Conservation (phyloP, 1,284 basidiomycete genomes). For the Athelia sp. region DNA sequence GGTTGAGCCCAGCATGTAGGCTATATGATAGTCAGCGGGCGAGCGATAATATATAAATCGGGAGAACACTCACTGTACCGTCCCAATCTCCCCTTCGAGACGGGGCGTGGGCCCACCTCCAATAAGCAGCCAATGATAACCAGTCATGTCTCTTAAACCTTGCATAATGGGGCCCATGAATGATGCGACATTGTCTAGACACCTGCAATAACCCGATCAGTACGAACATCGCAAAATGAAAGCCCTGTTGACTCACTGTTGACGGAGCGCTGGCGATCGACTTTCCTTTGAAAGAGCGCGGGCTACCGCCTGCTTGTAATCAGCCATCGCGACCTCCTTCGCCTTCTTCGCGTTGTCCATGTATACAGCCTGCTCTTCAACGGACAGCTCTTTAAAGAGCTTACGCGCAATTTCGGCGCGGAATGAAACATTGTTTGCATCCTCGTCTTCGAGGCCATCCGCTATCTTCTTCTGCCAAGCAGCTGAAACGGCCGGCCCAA, state of each 20-base stretch:
- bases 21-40: not conserved
- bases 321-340: not conserved
- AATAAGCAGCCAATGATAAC: not conserved
- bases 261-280: conserved; percentile 6
- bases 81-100: not conserved
- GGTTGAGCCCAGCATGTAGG: not conserved
- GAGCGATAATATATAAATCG: not conserved
- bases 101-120: not conserved
- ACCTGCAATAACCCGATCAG: not conserved
- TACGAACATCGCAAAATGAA: not conserved
- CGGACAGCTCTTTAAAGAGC: conserved; percentile 2
- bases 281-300: too few species aligned
- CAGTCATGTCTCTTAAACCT: not conserved
- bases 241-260: conserved; percentile 4
- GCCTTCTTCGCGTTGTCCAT: conserved; percentile 6
- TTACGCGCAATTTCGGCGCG: conserved; percentile 3
- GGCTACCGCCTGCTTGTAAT: conserved; percentile 1
- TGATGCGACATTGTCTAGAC: not conserved
- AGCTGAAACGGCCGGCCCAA: not conserved
- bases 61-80: not conserved
- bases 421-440: conserved; percentile 5
- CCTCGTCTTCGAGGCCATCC: not conserved
- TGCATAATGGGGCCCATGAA: not conserved
- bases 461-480: not conserved
- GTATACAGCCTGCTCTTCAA: conserved; percentile 3